Evolutionary conservation across 768 basidiomycete species (phyloP), one percentile per base, ranked within the genome.

Genomic region (Suillus spraguei): DNA sequence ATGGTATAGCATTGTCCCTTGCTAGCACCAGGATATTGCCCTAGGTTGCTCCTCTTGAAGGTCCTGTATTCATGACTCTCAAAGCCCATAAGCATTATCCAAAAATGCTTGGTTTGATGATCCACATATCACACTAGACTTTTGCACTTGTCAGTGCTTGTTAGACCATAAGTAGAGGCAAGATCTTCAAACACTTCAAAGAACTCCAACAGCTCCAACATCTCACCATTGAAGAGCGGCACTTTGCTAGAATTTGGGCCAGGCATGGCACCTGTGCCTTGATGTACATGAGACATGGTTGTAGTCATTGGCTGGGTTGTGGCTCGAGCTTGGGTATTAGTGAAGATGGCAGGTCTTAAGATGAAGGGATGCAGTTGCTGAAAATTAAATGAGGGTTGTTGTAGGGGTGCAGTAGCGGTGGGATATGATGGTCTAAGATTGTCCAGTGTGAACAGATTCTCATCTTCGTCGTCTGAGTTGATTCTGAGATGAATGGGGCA

Each of bases 101-200:
- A 66, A 39, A 64, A 66, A 24, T 5, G 13, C 24, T 49, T 49
- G 2, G 13, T 49, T 49, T 9, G 0, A 49, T 20, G 5, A 49
- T n/a, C n/a, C n/a, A n/a, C n/a, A n/a, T n/a, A n/a, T n/a, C n/a
- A n/a, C n/a, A n/a, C n/a, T n/a, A n/a, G 13, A 24, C 22, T 6
- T 9, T 61, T 66, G 47, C 60, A 66, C 28, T 66, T 66, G 0
- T 66, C 46, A 2, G 53, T 32, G 10, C 56, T 22, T 1, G 54
- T 42, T 5, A 66, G 47, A 5, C 32, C 3, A 11, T 61, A 63
- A 0, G 49, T 38, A 17, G 28, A 20, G 0, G 60, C 54, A 5
- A 63, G 16, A 13, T 59, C 59, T 5, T 66, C 39, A 28, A 67
- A 66, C 3, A 39, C 3, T 2, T 67, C 44, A 4, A 65, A 65